A percentile compares a stretch with the other conserved stretches of the same genome.
Evolutionary conservation across 768 basidiomycete species (phyloP).

Genomic region (Hericium alpestre): DNA sequence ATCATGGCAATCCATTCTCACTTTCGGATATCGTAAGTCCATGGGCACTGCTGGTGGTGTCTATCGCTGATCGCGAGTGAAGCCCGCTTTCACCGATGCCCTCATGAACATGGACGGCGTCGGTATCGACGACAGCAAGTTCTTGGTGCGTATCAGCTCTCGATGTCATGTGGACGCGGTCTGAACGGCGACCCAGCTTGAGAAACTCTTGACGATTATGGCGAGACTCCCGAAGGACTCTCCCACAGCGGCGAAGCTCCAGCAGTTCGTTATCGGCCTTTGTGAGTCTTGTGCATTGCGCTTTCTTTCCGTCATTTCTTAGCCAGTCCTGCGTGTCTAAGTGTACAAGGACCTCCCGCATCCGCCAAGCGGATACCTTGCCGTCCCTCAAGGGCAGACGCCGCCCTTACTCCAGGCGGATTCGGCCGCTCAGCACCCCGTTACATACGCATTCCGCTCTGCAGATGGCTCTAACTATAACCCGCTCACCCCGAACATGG

Average conservation of each 20-base stretch:
- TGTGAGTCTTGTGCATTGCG: constrained; percentile 3
- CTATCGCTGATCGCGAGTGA: background rate
- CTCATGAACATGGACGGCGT: background rate
- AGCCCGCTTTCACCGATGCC: constrained; percentile 10
- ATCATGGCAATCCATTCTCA: constrained; percentile 2
- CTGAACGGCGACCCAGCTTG: constrained; percentile 4
- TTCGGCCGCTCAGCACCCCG: background rate
- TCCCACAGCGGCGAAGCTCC: constrained; percentile 2
- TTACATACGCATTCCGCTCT: constrained; percentile 15
- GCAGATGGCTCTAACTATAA: constrained; percentile 30
- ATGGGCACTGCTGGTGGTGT: background rate
- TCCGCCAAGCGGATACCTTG: constrained; percentile 10
- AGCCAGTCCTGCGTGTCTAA: background rate
- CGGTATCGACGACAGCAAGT: constrained; percentile 10
- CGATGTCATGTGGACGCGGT: background rate
- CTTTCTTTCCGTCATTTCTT: background rate
- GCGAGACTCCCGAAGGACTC: constrained; percentile 1
- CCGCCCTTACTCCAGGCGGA: background rate
- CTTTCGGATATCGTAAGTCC: constrained; percentile 8
- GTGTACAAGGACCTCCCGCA: constrained; percentile 15
- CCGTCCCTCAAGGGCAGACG: background rate
- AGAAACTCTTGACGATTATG: constrained; percentile 12
- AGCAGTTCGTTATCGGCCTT: constrained; percentile 6
- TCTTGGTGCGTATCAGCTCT: constrained; percentile 2
- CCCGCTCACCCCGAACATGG: constrained; percentile 21